These are phyloP conservation scores for Evernia prunastri DNA, from an alignment of 495 filamentous ascomycete genomes.

Conservation along the genomic window DNA sequence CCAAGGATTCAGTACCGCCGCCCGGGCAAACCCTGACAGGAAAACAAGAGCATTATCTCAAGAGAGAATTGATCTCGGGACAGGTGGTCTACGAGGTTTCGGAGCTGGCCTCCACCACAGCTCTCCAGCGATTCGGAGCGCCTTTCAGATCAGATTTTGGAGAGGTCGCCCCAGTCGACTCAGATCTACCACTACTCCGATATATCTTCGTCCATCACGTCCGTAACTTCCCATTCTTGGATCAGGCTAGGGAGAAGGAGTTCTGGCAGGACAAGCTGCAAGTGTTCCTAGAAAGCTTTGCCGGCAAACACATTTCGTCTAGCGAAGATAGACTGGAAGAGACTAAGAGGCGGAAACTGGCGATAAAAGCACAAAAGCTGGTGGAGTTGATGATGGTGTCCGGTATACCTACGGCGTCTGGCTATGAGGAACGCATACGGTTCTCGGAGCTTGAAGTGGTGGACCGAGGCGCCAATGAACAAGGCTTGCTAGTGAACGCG, in stretches of 20 bases:
- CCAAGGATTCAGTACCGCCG: conserved; percentile 31
- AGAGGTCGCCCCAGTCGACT: conserved; percentile 88
- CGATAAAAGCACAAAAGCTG: conserved; percentile 86
- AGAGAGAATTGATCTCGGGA: conserved; percentile 85
- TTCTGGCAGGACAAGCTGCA: conserved; percentile 99
- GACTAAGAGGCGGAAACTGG: conserved; percentile 89
- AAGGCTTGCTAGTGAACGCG: conserved; percentile 73
- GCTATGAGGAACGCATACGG: conserved; percentile 92
- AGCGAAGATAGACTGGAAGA: conserved; percentile 94
- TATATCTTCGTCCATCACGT: conserved; percentile 99
- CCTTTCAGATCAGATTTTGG: conserved; percentile 89
- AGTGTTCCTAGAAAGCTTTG: conserved; percentile 93
- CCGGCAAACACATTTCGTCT: conserved; percentile 94
- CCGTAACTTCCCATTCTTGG: conserved; percentile 93
- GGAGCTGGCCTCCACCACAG: conserved; percentile 89
- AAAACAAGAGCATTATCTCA: conserved; percentile 98
- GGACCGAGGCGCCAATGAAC: conserved; percentile 84
- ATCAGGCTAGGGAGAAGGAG: conserved; percentile 93
- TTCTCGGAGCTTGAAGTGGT: conserved; percentile 97
- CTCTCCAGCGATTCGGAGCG: conserved; percentile 88
- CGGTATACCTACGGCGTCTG: conserved; percentile 88
- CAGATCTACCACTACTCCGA: conserved; percentile 84
- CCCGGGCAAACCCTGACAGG: conserved; percentile 66
- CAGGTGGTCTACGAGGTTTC: conserved; percentile 84
- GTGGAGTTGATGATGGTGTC: conserved; percentile 99